Evolutionary conservation across 805 yeast species (phyloP), one percentile per base, ranked within the genome.

Genomic region (Suhomyces sp.): DNA sequence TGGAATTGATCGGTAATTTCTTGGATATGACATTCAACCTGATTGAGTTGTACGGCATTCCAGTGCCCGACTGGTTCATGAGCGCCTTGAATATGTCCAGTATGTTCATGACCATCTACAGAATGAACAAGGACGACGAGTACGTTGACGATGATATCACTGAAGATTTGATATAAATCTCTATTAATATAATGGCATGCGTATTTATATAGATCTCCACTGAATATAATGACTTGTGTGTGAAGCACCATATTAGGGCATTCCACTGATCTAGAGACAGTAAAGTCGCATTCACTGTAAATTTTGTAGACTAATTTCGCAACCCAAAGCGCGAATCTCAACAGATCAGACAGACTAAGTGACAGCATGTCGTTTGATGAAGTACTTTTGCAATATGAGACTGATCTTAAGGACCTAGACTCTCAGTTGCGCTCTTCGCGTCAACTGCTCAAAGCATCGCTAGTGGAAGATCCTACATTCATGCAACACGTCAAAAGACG

Each of bases 121-220:
- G 79, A 64, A 75, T 75, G 79, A 75, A 75, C 61, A 75, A 75
- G 60, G 78, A 75, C 53, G 78, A 74, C 53, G 79, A 74, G 62
- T 74, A 75, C 50, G 55, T 64, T 20, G 78, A 75, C 57, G 79
- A 73, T 54, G 77, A 73, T 50, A 68, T 74, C 10, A 63, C 72
- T 19, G 76, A 75, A 50, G 78, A 75, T 50, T 58, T 74, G 46
- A 63, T 72, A 49, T 73, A 62, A 35, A 1, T n/a, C n/a, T n/a
- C n/a, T n/a, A n/a, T 27, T 13, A 27, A 2, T 31, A 6, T 31
- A n/a, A n/a, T 31, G 4, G n/a, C n/a, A 27, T 27, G 31, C 4
- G 31, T 4, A 12, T 22, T 22, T 12, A 27, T 27, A 27, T 27
- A 27, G 31, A 27, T 4, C 35, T 27, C 10, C n/a, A 31, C 35